These are phyloP conservation scores for Ascomycota sp. DNA, from an alignment of 2,329 filamentous ascomycete genomes.

Conservation along the genomic window DNA sequence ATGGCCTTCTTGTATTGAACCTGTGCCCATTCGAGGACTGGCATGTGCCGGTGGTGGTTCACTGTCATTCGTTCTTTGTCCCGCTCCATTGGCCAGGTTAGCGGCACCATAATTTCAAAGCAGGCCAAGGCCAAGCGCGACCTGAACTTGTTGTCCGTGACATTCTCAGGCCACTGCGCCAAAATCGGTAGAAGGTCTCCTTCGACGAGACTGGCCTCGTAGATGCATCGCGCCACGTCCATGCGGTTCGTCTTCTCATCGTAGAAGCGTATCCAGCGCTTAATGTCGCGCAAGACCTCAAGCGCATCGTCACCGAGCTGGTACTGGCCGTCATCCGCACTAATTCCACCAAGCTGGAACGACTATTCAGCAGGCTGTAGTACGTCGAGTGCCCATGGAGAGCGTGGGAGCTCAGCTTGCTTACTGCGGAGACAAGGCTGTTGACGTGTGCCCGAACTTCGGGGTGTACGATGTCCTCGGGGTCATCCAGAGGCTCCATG, in stretches of 20 bases:
- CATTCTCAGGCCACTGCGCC: slow-evolving; percentile 54
- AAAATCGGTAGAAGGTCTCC: slow-evolving; percentile 81
- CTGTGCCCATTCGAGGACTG: slow-evolving; percentile 72
- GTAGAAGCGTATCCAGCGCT: slow-evolving; percentile 85
- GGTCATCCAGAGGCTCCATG: slow-evolving; percentile 32
- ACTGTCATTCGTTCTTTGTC: slow-evolving; percentile 62
- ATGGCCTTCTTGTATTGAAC: slow-evolving; percentile 74
- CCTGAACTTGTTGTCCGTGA: slow-evolving; percentile 50
- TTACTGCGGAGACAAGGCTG: slow-evolving; percentile 77
- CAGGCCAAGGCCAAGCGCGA: slow-evolving; percentile 64
- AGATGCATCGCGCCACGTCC: slow-evolving; percentile 80
- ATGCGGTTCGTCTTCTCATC: slow-evolving; percentile 83
- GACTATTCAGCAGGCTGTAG: slow-evolving; percentile 3
- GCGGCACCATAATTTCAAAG: slow-evolving; percentile 69
- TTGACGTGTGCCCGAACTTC: slow-evolving; percentile 85
- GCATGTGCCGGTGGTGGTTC: slow-evolving; percentile 80
- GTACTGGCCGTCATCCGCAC: slow-evolving; percentile 59
- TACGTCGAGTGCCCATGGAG: not conserved
- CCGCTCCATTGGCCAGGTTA: slow-evolving; percentile 83
- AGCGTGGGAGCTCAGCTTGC: slow-evolving; percentile 12
- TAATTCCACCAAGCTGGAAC: slow-evolving; percentile 58
- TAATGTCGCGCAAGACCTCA: slow-evolving; percentile 77
- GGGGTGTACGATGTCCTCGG: slow-evolving; percentile 51
- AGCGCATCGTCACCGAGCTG: slow-evolving; percentile 80
- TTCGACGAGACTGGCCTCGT: slow-evolving; percentile 77